A percentile compares a stretch with the other conserved stretches of the same genome.
Evolutionary conservation across 495 filamentous ascomycete species (phyloP).

Genomic region (Darksidea phi): DNA sequence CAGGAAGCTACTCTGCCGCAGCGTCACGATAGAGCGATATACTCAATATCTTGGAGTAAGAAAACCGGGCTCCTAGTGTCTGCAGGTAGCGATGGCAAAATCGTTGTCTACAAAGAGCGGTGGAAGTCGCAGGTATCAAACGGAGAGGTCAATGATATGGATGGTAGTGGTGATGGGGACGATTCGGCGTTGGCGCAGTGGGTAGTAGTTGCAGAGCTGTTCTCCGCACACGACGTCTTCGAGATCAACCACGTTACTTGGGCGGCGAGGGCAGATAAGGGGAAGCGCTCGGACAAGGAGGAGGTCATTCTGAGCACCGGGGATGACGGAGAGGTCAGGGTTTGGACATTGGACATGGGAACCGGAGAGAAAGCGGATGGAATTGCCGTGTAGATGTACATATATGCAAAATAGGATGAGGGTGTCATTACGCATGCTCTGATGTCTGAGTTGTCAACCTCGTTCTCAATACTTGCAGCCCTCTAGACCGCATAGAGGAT

Average conservation of each 20-base stretch:
- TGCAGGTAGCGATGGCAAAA: constrained; percentile 78
- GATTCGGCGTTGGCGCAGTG: constrained; percentile 55
- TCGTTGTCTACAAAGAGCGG: constrained; percentile 73
- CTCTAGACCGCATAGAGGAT: too few species aligned
- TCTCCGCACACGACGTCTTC: constrained; percentile 80
- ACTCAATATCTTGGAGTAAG: constrained; percentile 76
- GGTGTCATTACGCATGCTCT: too few species aligned
- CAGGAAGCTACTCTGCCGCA: constrained; percentile 68
- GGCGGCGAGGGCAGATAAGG: constrained; percentile 51
- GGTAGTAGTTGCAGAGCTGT: constrained; percentile 62
- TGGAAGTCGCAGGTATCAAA: constrained; percentile 47
- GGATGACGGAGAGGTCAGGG: constrained; percentile 52
- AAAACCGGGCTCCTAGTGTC: constrained; percentile 73
- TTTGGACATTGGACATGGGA: constrained; percentile 41
- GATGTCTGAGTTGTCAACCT: too few species aligned
- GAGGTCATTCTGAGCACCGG: constrained; percentile 69
- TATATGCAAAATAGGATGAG: too few species aligned
- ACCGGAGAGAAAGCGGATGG: too few species aligned
- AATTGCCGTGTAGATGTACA: background rate
- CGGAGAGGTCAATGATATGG: constrained; percentile 25
- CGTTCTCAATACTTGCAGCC: too few species aligned
- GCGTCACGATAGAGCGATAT: constrained; percentile 76
- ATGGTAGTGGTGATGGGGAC: background rate
- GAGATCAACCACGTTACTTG: constrained; percentile 90
- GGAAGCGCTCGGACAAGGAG: constrained; percentile 35